phyloP scores from a whole-genome alignment of 768 basidiomycete genomes.

The Suillus brevipes region DNA sequence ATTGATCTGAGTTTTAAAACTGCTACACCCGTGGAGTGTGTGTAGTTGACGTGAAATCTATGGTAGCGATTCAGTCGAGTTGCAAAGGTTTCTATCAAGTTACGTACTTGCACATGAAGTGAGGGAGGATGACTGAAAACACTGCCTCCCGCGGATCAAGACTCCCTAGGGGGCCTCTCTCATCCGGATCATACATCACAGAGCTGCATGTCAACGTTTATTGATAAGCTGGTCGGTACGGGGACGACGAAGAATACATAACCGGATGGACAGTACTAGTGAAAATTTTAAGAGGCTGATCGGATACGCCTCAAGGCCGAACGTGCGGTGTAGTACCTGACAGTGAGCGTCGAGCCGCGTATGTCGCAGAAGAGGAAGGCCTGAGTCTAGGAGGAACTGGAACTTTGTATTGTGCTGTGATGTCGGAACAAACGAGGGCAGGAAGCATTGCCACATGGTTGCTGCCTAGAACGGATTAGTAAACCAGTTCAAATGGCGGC shows the following conservation, averaged over 20 bases:
- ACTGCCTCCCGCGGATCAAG: neutral
- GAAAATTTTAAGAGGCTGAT: neutral
- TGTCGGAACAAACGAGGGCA: conserved; percentile 24
- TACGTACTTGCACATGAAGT: neutral
- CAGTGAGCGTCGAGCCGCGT: conserved; percentile 23
- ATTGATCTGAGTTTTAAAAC: conserved; percentile 7
- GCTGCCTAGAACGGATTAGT: neutral
- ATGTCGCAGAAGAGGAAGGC: conserved; percentile 19
- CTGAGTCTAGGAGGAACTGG: conserved; percentile 4
- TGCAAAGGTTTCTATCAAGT: neutral
- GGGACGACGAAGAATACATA: neutral
- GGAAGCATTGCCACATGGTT: neutral
- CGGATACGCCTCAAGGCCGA: neutral
- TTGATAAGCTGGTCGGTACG: neutral
- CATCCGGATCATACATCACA: neutral
- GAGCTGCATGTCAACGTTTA: neutral
- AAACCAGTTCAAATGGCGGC: conserved; percentile 21
- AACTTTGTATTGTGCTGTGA: conserved; percentile 7
- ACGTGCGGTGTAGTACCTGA: neutral
- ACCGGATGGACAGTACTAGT: neutral
- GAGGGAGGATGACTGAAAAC: too few species aligned
- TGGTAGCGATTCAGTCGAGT: neutral
- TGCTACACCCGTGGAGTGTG: conserved; percentile 30
- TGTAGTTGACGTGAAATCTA: conserved; percentile 11
- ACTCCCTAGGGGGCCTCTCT: neutral